These are phyloP conservation scores for Corymbia calophylla DNA, from an alignment of 441 rosid genomes.

Conservation along the genomic window DNA sequence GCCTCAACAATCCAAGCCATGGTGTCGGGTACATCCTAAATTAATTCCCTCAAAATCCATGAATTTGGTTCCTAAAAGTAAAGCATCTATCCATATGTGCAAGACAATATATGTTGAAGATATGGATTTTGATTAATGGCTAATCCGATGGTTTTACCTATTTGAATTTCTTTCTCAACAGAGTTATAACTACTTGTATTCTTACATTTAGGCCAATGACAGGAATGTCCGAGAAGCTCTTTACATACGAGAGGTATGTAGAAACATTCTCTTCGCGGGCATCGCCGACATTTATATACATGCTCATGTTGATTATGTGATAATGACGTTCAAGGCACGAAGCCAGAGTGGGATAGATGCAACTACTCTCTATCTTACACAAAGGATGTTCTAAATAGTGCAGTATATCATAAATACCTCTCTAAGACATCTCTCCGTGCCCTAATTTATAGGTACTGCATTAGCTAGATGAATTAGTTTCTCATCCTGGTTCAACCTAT, in stretches of 20 bases:
- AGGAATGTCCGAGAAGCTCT: conserved; percentile 10
- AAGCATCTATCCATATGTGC: neutral
- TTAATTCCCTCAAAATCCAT: neutral
- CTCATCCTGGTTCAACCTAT: neutral
- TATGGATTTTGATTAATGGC: neutral
- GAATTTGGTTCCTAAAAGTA: neutral
- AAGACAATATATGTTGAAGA: neutral
- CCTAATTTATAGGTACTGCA: conserved; percentile 5
- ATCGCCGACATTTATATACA: neutral
- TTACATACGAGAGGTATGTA: conserved; percentile 5
- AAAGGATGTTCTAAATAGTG: neutral
- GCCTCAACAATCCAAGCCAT: neutral
- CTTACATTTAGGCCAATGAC: conserved; percentile 22
- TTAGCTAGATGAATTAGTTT: neutral
- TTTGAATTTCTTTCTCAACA: neutral
- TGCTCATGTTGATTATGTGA: neutral
- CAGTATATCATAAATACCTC: conserved; percentile 5
- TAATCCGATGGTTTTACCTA: neutral
- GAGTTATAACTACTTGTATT: conserved; percentile 18
- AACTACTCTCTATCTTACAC: neutral
- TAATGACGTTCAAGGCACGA: conserved; percentile 2
- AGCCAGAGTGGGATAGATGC: conserved; percentile 7
- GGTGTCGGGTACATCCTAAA: neutral
- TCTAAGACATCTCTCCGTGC: conserved; percentile 12
- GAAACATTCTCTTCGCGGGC: neutral